Percentiles rank a stretch among this genome's conserved stretches.
phyloP scores from a whole-genome alignment of 2,329 filamentous ascomycete genomes.

The Colletotrichum lupini region DNA sequence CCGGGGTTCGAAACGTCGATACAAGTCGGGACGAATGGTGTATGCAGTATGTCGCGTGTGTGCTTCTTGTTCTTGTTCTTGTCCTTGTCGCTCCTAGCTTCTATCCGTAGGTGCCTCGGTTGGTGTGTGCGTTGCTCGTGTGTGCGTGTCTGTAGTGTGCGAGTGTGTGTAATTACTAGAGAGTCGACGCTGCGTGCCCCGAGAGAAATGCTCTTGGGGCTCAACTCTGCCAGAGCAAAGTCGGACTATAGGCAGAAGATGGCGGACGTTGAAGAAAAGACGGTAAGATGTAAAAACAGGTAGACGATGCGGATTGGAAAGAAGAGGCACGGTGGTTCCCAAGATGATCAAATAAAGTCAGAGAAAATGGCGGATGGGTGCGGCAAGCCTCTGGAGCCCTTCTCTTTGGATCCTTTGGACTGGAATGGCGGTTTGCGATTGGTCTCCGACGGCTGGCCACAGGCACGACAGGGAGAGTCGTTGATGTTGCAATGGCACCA shows the following conservation, averaged over 20 bases:
- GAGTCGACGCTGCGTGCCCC: neutral
- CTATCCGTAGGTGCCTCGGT: constrained; percentile 19
- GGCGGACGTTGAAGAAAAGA: neutral
- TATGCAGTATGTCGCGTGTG: constrained; percentile 25
- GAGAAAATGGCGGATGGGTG: constrained; percentile 6
- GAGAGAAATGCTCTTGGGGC: neutral
- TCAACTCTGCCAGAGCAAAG: neutral
- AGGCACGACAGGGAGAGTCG: constrained; percentile 34
- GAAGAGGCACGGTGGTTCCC: constrained; percentile 9
- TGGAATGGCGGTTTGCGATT: constrained; percentile 31
- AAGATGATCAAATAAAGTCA: constrained; percentile 20
- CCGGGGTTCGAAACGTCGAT: constrained; percentile 30
- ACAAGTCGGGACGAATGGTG: constrained; percentile 26
- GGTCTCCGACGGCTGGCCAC: constrained; percentile 27
- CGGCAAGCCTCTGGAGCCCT: constrained; percentile 8
- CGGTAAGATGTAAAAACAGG: neutral
- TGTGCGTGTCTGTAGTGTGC: neutral
- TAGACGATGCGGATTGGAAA: neutral
- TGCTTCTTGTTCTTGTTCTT: neutral
- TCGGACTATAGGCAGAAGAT: neutral
- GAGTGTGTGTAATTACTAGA: constrained; percentile 5
- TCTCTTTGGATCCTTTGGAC: constrained; percentile 26
- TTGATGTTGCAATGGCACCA: constrained; percentile 30
- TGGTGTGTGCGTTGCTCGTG: neutral
- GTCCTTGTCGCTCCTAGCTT: neutral